A percentile compares a stretch with the other conserved stretches of the same genome.
These are phyloP conservation scores for Sphagnum contortum DNA, from an alignment of 225 moss, liverwort and hornwort species.

Conservation along the genomic window DNA sequence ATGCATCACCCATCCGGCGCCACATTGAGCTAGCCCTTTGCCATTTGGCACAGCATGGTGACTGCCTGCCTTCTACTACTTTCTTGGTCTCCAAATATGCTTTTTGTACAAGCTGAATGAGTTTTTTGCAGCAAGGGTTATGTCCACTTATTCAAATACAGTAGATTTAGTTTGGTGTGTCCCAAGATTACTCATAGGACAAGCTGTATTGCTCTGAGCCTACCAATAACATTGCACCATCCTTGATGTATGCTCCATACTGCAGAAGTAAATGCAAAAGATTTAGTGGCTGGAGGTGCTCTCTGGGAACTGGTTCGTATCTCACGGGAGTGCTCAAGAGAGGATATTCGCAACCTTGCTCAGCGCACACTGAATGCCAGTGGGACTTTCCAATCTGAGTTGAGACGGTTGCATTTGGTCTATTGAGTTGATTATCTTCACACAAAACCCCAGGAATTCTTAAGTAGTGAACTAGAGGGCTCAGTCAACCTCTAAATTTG, in stretches of 20 bases:
- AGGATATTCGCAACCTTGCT: constrained; percentile 87
- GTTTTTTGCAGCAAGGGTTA: background rate
- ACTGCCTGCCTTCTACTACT: constrained; percentile 1
- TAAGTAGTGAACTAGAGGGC: constrained; percentile 8
- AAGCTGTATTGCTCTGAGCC: too few relatives aligned
- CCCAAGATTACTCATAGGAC: too few relatives aligned
- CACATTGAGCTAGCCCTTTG: constrained; percentile 93
- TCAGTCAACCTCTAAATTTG: constrained; percentile 8
- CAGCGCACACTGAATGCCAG: constrained; percentile 84
- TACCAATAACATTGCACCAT: background rate
- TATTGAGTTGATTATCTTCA: constrained; percentile 23
- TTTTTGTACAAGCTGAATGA: background rate
- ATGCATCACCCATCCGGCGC: constrained; percentile 84
- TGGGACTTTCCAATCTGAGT: constrained; percentile 72
- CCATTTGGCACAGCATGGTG: constrained; percentile 92
- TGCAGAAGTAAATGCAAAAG: constrained; percentile 90
- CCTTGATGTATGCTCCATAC: background rate
- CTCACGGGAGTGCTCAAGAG: constrained; percentile 82
- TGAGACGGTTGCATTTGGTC: constrained; percentile 62
- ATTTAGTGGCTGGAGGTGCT: constrained; percentile 86
- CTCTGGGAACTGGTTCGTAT: constrained; percentile 93
- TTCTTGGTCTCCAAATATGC: background rate
- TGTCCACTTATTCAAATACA: background rate
- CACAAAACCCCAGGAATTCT: background rate
- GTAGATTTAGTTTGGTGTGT: background rate